Evolutionary conservation across 192 early-diverging fungal genomes (phyloP).

Genomic region (Backusella australiensis): DNA sequence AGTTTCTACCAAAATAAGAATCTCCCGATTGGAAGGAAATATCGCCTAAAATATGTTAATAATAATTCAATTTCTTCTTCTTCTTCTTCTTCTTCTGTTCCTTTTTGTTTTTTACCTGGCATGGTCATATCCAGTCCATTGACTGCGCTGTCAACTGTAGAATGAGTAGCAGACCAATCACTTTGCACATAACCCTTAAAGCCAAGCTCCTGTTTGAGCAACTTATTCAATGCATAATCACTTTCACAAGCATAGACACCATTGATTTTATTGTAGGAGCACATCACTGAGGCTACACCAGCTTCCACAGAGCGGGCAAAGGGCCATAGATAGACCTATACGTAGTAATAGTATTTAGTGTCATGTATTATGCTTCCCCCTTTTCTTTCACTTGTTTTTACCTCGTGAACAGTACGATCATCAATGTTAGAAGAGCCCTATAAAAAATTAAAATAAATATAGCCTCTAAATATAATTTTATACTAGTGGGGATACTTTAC

Average conservation of each 20-base stretch:
- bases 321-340: constrained; percentile 42
- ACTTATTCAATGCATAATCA: constrained; percentile 37
- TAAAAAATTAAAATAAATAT: neutral
- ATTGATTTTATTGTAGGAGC: constrained; percentile 63
- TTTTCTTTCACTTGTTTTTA: constrained; percentile 28
- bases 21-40: constrained; percentile 22
- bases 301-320: constrained; percentile 54
- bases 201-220: constrained; percentile 52
- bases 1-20: constrained; percentile 28
- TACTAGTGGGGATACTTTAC: neutral
- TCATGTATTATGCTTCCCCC: no score
- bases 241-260: constrained; percentile 55
- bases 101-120: constrained; percentile 29
- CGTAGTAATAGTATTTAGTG: no score
- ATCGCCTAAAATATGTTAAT: constrained; percentile 37
- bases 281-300: constrained; percentile 64
- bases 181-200: constrained; percentile 60
- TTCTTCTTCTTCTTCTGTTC: neutral
- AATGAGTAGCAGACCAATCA: constrained; percentile 57
- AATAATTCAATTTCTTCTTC: neutral
- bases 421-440: constrained; percentile 41
- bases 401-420: constrained; percentile 51
- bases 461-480: neutral
- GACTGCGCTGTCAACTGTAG: constrained; percentile 28
- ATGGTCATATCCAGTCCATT: constrained; percentile 40